phyloP scores from a whole-genome alignment of 225 moss, liverwort and hornwort genomes.

The Ulota crispa region DNA sequence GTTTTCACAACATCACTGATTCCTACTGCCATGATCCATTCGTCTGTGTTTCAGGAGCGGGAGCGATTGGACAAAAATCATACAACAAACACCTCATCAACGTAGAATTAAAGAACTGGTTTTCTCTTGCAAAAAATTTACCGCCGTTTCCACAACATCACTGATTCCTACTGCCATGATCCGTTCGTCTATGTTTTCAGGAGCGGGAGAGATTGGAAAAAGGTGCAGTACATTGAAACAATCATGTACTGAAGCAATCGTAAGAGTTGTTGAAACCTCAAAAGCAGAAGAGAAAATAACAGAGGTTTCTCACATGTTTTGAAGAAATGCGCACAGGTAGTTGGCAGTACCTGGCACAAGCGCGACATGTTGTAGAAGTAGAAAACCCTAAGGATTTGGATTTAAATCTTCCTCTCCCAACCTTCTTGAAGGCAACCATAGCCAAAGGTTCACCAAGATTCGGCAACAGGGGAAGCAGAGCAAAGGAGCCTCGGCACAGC shows the following conservation, averaged over 20 bases:
- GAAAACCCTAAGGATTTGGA: conserved; percentile 3
- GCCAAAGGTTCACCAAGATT: not conserved
- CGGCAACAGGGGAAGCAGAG: not conserved
- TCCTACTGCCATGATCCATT: not conserved
- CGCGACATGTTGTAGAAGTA: not conserved
- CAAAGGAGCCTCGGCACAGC: not conserved
- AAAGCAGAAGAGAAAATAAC: not conserved
- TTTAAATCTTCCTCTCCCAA: not conserved
- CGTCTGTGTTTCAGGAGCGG: not conserved
- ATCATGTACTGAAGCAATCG: not conserved
- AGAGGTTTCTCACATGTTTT: not conserved
- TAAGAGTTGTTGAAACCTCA: not conserved
- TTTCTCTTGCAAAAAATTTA: not conserved
- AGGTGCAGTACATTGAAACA: not conserved
- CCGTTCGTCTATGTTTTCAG: not conserved
- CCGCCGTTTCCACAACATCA: conserved; percentile 2
- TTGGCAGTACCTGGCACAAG: conserved; percentile 14
- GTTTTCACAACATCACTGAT: not conserved
- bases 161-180: not conserved
- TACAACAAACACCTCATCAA: too few relatives aligned
- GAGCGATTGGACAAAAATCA: not conserved
- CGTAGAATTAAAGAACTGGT: too few relatives aligned
- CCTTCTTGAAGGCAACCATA: not conserved
- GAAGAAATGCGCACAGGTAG: not conserved
- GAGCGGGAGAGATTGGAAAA: not conserved